These are phyloP conservation scores for Cordyceps javanica DNA, from an alignment of 2,329 filamentous ascomycete species.

Conservation along the genomic window DNA sequence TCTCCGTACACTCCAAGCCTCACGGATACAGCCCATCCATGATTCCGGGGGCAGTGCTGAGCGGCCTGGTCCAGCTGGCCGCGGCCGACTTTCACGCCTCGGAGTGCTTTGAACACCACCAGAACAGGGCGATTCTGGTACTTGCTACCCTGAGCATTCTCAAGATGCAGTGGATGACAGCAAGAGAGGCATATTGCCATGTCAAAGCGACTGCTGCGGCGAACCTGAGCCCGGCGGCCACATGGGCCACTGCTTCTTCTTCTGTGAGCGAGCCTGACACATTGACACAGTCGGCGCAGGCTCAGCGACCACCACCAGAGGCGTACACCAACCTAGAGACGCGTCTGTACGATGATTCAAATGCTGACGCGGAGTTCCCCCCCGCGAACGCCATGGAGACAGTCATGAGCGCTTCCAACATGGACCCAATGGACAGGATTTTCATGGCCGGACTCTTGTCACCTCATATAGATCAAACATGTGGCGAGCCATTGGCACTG, in stretches of 20 bases:
- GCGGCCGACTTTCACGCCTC: neutral
- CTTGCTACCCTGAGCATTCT: neutral
- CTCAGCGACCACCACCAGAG: neutral
- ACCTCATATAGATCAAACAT: neutral
- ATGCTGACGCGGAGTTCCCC: neutral
- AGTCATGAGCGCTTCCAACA: neutral
- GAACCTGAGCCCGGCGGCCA: neutral
- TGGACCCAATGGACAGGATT: neutral
- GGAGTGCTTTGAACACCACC: constrained; percentile 2
- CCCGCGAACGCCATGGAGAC: neutral
- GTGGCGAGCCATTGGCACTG: neutral
- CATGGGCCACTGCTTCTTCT: neutral
- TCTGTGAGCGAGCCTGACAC: neutral
- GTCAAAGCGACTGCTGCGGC: neutral
- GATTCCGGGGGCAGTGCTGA: neutral
- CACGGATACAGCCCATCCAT: neutral
- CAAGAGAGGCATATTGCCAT: neutral
- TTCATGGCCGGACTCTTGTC: neutral
- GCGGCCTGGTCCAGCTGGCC: neutral
- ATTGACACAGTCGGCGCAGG: neutral
- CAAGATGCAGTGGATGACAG: neutral
- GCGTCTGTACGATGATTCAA: neutral
- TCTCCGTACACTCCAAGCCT: neutral
- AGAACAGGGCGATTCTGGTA: neutral
- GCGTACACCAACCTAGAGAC: neutral